Percentiles rank a stretch among this genome's conserved stretches.
Evolutionary conservation across 345 rosid species (phyloP).

Genomic region (Salix arbutifolia): DNA sequence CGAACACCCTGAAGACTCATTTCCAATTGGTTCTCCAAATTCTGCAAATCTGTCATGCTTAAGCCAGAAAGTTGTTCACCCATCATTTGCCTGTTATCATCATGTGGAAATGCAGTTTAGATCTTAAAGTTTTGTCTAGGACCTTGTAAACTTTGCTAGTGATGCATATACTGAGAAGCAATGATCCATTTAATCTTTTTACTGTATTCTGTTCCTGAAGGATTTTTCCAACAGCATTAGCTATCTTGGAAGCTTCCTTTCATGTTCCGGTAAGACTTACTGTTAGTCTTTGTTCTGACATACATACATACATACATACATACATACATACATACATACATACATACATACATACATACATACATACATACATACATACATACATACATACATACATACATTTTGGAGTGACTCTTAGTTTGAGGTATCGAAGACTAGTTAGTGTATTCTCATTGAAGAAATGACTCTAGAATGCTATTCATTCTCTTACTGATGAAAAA

Average conservation of each 20-base stretch:
- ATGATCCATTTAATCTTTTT: background rate
- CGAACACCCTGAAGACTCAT: constrained; percentile 52
- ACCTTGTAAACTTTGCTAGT: background rate
- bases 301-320: too few relatives aligned
- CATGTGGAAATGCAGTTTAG: constrained; percentile 9
- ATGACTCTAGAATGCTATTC: too few relatives aligned
- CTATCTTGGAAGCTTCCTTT: background rate
- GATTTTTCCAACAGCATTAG: background rate
- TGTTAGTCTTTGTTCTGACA: too few relatives aligned
- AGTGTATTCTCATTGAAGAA: too few relatives aligned
- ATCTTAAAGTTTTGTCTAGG: background rate
- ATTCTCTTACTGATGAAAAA: too few relatives aligned
- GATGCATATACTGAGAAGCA: background rate
- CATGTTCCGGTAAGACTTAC: background rate
- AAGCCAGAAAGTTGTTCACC: constrained; percentile 71
- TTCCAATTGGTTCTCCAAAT: constrained; percentile 55
- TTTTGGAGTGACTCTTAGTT: too few relatives aligned
- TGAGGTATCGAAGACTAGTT: too few relatives aligned
- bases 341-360: too few relatives aligned
- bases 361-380: too few relatives aligned
- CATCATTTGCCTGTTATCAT: constrained; percentile 63
- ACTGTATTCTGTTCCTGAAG: background rate
- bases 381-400: too few relatives aligned
- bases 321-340: too few relatives aligned
- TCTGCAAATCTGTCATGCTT: constrained; percentile 44